A percentile compares a stretch with the other conserved stretches of the same genome.
Conservation (phyloP, 148 eudicot species). For the Rhododendron ovatum region DNA sequence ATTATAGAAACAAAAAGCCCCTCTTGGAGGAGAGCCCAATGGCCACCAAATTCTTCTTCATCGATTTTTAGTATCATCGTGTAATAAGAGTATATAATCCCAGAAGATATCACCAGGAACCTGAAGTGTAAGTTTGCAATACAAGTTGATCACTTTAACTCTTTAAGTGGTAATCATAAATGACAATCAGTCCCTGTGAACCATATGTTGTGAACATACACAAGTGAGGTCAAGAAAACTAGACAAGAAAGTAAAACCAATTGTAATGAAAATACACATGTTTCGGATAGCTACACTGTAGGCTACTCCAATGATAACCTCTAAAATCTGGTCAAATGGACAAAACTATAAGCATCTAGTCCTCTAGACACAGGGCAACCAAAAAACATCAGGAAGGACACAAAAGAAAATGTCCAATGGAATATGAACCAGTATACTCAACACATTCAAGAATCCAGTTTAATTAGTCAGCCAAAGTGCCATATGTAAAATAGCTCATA, state of each 20-base stretch:
- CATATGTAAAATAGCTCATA: not conserved
- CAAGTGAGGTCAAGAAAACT: not conserved
- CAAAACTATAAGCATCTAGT: not conserved
- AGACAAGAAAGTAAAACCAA: not conserved
- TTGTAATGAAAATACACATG: not conserved
- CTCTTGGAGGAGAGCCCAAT: conserved; percentile 91
- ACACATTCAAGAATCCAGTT: not conserved
- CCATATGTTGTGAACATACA: not conserved
- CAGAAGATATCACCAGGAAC: conserved; percentile 67
- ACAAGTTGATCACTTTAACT: not conserved
- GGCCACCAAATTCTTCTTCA: conserved; percentile 95
- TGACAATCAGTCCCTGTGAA: not conserved
- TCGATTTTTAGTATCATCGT: conserved; percentile 74
- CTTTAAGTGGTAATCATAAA: not conserved
- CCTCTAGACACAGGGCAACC: not conserved
- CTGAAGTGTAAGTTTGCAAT: conserved; percentile 25
- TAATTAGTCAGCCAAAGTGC: not conserved
- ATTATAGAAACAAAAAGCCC: conserved; percentile 86
- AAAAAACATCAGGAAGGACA: not conserved
- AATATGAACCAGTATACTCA: not conserved
- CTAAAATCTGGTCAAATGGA: not conserved
- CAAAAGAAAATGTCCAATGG: not conserved
- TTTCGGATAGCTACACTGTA: not conserved
- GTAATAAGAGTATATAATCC: conserved; percentile 76
- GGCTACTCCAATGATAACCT: not conserved